These are phyloP conservation scores for Eimeria maxima DNA, from an alignment of 169 alveolate species.

Conservation along the genomic window DNA sequence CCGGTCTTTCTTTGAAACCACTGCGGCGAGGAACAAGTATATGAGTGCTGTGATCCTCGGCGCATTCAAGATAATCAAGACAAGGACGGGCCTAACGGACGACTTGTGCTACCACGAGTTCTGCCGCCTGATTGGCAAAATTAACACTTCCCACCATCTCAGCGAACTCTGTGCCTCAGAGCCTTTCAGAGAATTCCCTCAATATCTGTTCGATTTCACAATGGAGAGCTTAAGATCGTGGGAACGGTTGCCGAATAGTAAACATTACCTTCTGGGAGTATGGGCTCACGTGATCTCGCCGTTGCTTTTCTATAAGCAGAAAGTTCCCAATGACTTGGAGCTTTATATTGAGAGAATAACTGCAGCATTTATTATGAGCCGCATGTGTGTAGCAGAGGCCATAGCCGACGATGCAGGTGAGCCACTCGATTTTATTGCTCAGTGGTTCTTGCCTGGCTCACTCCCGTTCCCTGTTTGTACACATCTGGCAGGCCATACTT, in stretches of 20 bases:
- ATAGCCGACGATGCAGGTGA: constrained; percentile 83
- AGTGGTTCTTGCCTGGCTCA: background rate
- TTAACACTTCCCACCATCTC: constrained; percentile 94
- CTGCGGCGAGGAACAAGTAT: constrained; percentile 91
- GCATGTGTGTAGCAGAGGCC: constrained; percentile 91
- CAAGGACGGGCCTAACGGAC: constrained; percentile 93
- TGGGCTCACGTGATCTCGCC: constrained; percentile 97
- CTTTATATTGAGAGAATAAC: constrained; percentile 89
- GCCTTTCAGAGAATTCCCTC: constrained; percentile 94
- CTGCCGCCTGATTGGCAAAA: constrained; percentile 95
- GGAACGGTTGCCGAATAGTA: constrained; percentile 93
- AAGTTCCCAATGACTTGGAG: constrained; percentile 91
- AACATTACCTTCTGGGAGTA: constrained; percentile 95
- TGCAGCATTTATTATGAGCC: constrained; percentile 89
- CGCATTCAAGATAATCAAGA: constrained; percentile 92
- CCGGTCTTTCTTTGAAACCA: constrained; percentile 94
- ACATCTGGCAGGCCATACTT: background rate
- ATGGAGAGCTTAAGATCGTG: constrained; percentile 93
- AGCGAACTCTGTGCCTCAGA: constrained; percentile 85
- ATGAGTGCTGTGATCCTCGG: constrained; percentile 94
- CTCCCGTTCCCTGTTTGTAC: background rate
- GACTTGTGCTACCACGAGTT: constrained; percentile 95
- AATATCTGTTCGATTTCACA: constrained; percentile 93
- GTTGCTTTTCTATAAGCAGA: constrained; percentile 90
- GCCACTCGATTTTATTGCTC: background rate